Evolutionary conservation across 768 basidiomycete genomes (phyloP).

Genomic region (Suillus clintonianus): DNA sequence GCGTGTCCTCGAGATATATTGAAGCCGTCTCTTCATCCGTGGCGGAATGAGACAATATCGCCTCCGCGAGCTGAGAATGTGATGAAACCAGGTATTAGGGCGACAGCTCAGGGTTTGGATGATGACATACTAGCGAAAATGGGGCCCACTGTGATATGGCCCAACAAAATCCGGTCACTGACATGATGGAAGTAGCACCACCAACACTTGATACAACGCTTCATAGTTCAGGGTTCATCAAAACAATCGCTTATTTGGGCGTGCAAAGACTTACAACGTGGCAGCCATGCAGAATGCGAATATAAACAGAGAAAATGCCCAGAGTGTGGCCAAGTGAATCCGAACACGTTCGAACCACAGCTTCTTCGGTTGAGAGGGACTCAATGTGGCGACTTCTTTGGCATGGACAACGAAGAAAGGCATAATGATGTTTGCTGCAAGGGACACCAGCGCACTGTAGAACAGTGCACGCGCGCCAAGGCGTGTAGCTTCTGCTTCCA

Average conservation of each 20-base stretch:
- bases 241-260: constrained; percentile 7
- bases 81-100: constrained; percentile 21
- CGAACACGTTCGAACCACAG: constrained; percentile 46
- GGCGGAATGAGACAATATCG: constrained; percentile 71
- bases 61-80: constrained; percentile 69
- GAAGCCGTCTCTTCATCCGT: constrained; percentile 24
- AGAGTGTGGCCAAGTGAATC: constrained; percentile 67
- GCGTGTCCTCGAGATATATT: constrained; percentile 36
- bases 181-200: constrained; percentile 75
- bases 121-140: constrained; percentile 71
- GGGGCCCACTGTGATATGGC: constrained; percentile 93
- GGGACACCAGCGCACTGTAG: constrained; percentile 68
- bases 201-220: constrained; percentile 73
- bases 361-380: constrained; percentile 19
- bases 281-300: constrained; percentile 79
- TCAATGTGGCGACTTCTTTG: constrained; percentile 7
- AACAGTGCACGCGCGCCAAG: constrained; percentile 85
- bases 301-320: constrained; percentile 76
- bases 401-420: constrained; percentile 58
- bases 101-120: neutral
- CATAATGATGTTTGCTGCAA: constrained; percentile 66
- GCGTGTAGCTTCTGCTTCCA: constrained; percentile 74
- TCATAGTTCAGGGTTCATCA: neutral
- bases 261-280: constrained; percentile 66
- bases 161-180: constrained; percentile 88